Evolutionary conservation across 2,329 filamentous ascomycete species (phyloP).

Genomic region (Fusarium coffeatum): DNA sequence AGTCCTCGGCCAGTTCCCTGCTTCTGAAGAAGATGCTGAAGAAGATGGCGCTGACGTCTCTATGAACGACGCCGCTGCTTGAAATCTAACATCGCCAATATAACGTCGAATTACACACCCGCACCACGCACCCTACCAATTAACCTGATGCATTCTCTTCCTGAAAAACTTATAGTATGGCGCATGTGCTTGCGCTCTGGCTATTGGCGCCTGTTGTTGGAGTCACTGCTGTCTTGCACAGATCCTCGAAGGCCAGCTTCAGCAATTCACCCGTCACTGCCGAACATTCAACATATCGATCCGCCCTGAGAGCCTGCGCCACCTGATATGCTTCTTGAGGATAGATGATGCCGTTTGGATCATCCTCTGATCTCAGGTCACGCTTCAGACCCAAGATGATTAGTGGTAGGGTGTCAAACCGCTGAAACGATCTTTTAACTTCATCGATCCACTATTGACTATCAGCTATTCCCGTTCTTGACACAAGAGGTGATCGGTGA

Average conservation of each 20-base stretch:
- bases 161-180: slow-evolving; percentile 56
- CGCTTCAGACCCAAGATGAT: slow-evolving; percentile 70
- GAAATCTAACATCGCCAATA: slow-evolving; percentile 24
- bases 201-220: slow-evolving; percentile 60
- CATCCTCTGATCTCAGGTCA: slow-evolving; percentile 67
- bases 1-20: slow-evolving; percentile 66
- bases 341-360: slow-evolving; percentile 70
- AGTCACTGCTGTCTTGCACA: slow-evolving; percentile 66
- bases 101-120: background rate
- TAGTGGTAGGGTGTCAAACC: slow-evolving; percentile 63
- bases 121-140: background rate
- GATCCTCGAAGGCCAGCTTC: slow-evolving; percentile 68
- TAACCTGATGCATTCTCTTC: background rate
- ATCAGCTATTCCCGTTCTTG: background rate
- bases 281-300: slow-evolving; percentile 74
- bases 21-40: slow-evolving; percentile 42
- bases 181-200: slow-evolving; percentile 67
- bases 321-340: slow-evolving; percentile 69
- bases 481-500: background rate
- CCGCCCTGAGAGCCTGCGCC: slow-evolving; percentile 68
- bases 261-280: slow-evolving; percentile 70
- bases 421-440: slow-evolving; percentile 60
- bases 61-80: slow-evolving; percentile 53
- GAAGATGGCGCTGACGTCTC: slow-evolving; percentile 49
- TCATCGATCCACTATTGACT: slow-evolving; percentile 67